Evolutionary conservation across 2,329 filamentous ascomycete species (phyloP), one percentile per base, ranked within the genome.

Genomic region (Myriosclerotinia scirpicola): DNA sequence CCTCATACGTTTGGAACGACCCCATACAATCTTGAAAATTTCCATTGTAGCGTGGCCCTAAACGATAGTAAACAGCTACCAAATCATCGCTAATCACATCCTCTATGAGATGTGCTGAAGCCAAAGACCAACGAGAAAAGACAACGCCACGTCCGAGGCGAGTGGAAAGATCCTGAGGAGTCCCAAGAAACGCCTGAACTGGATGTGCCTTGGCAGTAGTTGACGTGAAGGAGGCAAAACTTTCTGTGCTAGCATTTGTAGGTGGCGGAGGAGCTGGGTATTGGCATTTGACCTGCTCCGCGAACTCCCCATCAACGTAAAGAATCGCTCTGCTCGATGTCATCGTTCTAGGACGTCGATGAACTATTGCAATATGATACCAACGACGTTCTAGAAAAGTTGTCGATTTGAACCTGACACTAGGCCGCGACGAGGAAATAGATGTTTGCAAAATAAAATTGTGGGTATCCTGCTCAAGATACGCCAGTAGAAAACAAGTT

Each of bases 381-480:
- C 95, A 99, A 72, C 82, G 84, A 65, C 87, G 85, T 69, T 90
- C 84, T 72, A 88, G 82, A 75, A 99, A 98, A 0, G 84, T 81
- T 14, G 89, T 86, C 2, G 90, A 90, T 77, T 95, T 96, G 82
- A 99, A 99, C 66, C 95, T 87, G 56, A 99, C 91, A 77, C 94
- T 98, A 3, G 95, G 94, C 67, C 90, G 87, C 63, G 87, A 84
- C 11, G 93, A 93, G 63, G 88, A 91, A 68, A 98, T 90, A 22
- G 95, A 97, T 9, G 96, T 98, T 79, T 99, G 95, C 7, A 99
- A 81, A 71, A 99, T 99, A 71, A 99, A 90, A 78, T 97, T 95
- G 68, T 86, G 91, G 2, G 92, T 96, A 76, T 97, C 93, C 75
- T 90, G 93, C 77, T 99, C 96, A 50, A 99, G 83, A 75, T 99